phyloP scores from a whole-genome alignment of 352 stramenopile species.

The Globisporangium iwayamae region DNA sequence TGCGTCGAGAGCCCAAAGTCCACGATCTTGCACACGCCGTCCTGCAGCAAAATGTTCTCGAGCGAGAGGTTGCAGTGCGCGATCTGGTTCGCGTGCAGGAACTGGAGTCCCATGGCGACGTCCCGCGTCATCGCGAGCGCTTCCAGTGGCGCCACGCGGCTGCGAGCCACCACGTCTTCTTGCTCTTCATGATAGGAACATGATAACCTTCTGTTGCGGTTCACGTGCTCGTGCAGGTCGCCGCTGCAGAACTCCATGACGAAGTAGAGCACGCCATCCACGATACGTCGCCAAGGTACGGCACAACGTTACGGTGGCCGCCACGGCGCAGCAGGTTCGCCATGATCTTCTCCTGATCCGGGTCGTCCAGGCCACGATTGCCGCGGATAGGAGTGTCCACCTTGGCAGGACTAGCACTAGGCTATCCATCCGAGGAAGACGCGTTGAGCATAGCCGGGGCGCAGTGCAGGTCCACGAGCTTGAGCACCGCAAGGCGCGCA shows the following conservation, averaged over 20 bases:
- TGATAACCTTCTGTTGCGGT: neutral
- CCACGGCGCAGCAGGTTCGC: conserved; percentile 30
- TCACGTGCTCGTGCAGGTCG: conserved; percentile 6
- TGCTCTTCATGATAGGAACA: neutral
- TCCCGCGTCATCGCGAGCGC: conserved; percentile 39
- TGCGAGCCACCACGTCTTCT: neutral
- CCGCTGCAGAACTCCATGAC: conserved; percentile 3
- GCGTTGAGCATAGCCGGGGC: conserved; percentile 5
- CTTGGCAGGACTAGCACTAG: too few species aligned
- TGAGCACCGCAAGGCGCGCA: conserved; percentile 1
- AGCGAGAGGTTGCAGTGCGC: conserved; percentile 55
- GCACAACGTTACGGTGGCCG: conserved; percentile 44
- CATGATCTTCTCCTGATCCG: conserved; percentile 35
- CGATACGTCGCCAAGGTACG: conserved; percentile 44
- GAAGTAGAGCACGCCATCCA: conserved; percentile 19
- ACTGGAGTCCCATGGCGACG: conserved; percentile 35
- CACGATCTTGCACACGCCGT: conserved; percentile 37
- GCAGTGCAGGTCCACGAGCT: conserved; percentile 4
- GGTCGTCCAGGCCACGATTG: conserved; percentile 23
- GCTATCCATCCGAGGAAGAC: neutral
- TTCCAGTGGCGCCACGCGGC: conserved; percentile 29
- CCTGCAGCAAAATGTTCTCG: conserved; percentile 49
- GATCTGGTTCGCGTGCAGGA: conserved; percentile 40
- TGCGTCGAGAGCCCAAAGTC: conserved; percentile 46
- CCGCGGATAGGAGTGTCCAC: too few species aligned